phyloP scores from a whole-genome alignment of 2,329 filamentous ascomycete species.

The Beauveria pseudobassiana region DNA sequence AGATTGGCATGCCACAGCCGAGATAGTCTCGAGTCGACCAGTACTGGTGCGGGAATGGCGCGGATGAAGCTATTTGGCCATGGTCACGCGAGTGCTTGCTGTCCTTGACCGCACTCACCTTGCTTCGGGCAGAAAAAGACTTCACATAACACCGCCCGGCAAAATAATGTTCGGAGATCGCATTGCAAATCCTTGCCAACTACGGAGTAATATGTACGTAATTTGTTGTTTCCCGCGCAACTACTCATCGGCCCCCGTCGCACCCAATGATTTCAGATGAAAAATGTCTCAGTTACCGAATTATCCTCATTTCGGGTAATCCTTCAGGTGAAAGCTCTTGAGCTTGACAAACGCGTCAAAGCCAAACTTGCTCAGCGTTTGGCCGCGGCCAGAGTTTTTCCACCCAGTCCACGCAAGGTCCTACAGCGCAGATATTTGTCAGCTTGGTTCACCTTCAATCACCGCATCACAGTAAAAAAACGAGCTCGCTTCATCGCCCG shows the following conservation, averaged over 20 bases:
- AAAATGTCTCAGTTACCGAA: not conserved
- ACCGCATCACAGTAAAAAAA: not conserved
- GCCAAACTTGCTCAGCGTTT: conserved; percentile 81
- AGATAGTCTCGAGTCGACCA: not conserved
- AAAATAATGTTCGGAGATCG: not conserved
- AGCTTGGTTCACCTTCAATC: not conserved
- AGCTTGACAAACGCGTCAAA: conserved; percentile 95
- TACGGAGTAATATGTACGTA: not conserved
- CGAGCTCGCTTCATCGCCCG: not conserved
- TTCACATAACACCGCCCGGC: not conserved
- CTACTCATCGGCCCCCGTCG: not conserved
- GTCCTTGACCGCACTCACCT: not conserved
- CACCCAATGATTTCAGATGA: not conserved
- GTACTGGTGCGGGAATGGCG: not conserved
- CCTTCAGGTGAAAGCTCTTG: conserved; percentile 92
- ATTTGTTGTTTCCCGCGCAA: not conserved
- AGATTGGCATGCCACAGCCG: not conserved
- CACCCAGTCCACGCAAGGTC: conserved; percentile 95
- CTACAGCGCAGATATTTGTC: conserved; percentile 33
- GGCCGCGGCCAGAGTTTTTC: conserved; percentile 93
- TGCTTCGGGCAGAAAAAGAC: no score
- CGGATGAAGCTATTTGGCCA: not conserved
- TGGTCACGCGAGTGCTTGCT: no score
- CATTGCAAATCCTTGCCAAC: not conserved
- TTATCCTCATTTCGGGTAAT: conserved; percentile 53